Evolutionary conservation across 306 rosid genomes (phyloP), one percentile per base, ranked within the genome.

Genomic region (Acacia acuminata): DNA sequence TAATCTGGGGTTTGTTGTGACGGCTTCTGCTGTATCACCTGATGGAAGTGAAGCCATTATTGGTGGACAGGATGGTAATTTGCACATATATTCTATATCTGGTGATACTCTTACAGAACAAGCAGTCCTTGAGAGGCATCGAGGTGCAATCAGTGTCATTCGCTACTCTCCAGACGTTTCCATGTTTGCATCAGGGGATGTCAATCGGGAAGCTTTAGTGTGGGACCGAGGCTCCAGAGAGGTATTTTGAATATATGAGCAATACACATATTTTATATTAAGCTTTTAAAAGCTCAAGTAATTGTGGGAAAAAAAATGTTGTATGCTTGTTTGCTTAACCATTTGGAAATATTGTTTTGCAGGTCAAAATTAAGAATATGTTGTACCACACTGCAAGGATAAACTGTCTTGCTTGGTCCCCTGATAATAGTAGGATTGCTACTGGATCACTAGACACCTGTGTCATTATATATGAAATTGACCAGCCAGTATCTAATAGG

Each of bases 361-460:
- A 96, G 99, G 90, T 96, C 82, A 92, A 94, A 90, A 90, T 96
- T 81, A 92, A 96, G 87, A 94, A 96, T 84, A 92, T 96, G 98
- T 51, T 93, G 89, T 93, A 91, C 87, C 99, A 96, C 84, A 91
- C 90, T 77, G 98, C 99, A 45, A 90, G 99, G 70, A 91, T 96
- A 87, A 96, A 96, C 84, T 93, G 98, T 79, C 93, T 96, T 65
- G 96, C 97, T 72, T 96, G 99, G 99, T 96, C 98, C 82, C 96
- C 98, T 72, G 96, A 90, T 85, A 91, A 83, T 86, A 79, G 79
- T 80, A 89, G 88, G 90, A 92, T 96, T 82, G 98, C 96, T 17
- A 92, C 98, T 56, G 99, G 99, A 77, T 96, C 99, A 34, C 94
- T 96, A 5, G 99, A 96, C 82, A 94, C 87, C 0, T 92, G 94